Evolutionary conservation across 306 rosid genomes (phyloP), one percentile per base, ranked within the genome.

Genomic region (Cucurbita argyrosperma): DNA sequence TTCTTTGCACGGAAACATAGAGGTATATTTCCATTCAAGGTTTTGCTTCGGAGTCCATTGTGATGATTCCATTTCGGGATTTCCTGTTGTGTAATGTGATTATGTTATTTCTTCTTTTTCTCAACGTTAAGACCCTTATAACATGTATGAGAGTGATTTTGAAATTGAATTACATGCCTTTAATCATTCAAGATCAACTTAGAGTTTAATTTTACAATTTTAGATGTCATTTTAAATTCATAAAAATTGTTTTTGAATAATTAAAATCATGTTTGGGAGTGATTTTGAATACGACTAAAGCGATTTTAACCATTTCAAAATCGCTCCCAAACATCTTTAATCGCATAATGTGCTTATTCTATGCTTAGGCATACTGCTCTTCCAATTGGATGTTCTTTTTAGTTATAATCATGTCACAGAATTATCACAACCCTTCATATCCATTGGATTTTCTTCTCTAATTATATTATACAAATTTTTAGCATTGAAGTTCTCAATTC

Each of bases 1-100:
- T 72, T 88, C 96, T 14, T 78, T 93, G 84, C 96, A 93, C 76
- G 89, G 80, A 83, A 85, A 78, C 77, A 38, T 92, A 30, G 88
- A 92, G 96, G 98, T 92, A 84, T 4, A 74, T 47, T 62, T 76
- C 47, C 5, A 76, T 75, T 67, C 51, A 38, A 57, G 55, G 71
- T 1, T 56, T 65, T 42, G 55, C 21, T n/a, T 54, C 45, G 56
- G 42, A 67, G 42, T 67, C 53, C 57, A 68, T 75, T 11, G 8
- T 21, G 37, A 64, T 21, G 16, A 26, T 55, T 12, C 39, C 26
- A 56, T 30, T 23, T 15, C 10, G 75, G 18, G 45, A 56, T 21
- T 13, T 14, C 8, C 10, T 45, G 18, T 46, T 10, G 21, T 40
- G 54, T 8, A 7, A 63, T 54, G 26, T 56, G 72, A 51, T 62